Evolutionary conservation across 768 basidiomycete genomes (phyloP).

Genomic region (Chalciporus chontae): DNA sequence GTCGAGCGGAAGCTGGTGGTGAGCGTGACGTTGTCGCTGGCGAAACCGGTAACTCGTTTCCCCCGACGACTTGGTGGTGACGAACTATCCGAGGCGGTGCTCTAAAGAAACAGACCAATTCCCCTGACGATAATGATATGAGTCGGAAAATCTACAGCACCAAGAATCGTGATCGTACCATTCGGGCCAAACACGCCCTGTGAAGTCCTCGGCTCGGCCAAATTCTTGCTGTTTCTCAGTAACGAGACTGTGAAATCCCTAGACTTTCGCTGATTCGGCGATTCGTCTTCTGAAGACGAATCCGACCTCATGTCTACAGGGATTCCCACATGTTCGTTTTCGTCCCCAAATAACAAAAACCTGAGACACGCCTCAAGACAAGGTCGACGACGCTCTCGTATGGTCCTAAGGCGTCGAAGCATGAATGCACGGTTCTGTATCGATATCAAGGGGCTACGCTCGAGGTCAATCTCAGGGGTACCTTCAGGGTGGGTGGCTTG

Average conservation of each 20-base stretch:
- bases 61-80: slow-evolving; percentile 38
- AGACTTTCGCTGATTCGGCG: slow-evolving; percentile 32
- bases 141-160: slow-evolving; percentile 1
- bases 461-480: slow-evolving; percentile 75
- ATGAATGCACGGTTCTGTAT: slow-evolving; percentile 75
- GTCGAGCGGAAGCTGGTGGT: slow-evolving; percentile 21
- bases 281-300: slow-evolving; percentile 66
- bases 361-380: slow-evolving; percentile 82
- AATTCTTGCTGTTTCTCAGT: slow-evolving; percentile 65
- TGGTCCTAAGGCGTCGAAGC: slow-evolving; percentile 67
- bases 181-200: slow-evolving; percentile 89
- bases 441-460: slow-evolving; percentile 77
- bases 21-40: slow-evolving; percentile 31
- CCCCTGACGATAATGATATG: slow-evolving; percentile 46
- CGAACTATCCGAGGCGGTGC: slow-evolving; percentile 69
- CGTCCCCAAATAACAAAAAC: slow-evolving; percentile 72
- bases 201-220: slow-evolving; percentile 81
- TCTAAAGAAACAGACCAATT: slow-evolving; percentile 84
- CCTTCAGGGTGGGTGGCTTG: slow-evolving; percentile 57
- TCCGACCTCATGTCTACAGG: slow-evolving; percentile 47
- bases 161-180: slow-evolving; percentile 43
- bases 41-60: slow-evolving; percentile 44
- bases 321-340: slow-evolving; percentile 46
- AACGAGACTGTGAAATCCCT: slow-evolving; percentile 53
- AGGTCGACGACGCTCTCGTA: slow-evolving; percentile 71